These are phyloP conservation scores for Russula sp. DNA, from an alignment of 768 basidiomycete species.

Conservation along the genomic window DNA sequence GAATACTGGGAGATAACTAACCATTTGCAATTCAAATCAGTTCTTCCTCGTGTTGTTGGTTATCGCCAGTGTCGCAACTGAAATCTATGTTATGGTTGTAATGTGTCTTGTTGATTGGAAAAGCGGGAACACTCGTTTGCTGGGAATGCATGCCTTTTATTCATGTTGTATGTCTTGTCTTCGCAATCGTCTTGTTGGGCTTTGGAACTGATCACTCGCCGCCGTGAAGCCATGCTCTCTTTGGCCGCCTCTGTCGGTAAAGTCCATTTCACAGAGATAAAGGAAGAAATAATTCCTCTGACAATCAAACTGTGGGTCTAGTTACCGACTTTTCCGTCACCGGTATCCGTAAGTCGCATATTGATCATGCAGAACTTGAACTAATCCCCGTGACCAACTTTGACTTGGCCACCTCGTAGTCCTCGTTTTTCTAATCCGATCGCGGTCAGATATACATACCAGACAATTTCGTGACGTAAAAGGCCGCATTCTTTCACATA, in stretches of 20 bases:
- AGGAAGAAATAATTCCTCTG: background rate
- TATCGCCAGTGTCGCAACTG: conserved; percentile 9
- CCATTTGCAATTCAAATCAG: background rate
- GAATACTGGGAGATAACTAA: background rate
- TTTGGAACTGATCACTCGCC: background rate
- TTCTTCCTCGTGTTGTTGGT: conserved; percentile 15
- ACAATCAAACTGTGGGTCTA: background rate
- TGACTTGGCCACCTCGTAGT: conserved; percentile 3
- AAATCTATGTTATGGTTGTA: conserved; percentile 6
- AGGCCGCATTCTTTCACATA: background rate
- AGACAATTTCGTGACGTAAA: conserved; percentile 19
- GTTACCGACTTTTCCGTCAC: conserved; percentile 21
- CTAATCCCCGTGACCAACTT: background rate
- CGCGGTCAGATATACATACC: conserved; percentile 11
- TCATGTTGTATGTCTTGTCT: conserved; percentile 16
- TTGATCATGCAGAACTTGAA: background rate
- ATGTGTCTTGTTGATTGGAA: conserved; percentile 8
- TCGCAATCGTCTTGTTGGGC: too few species aligned
- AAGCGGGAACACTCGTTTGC: background rate
- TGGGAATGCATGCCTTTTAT: conserved; percentile 5
- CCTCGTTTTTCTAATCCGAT: conserved; percentile 19
- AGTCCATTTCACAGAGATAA: background rate
- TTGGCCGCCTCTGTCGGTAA: conserved; percentile 15
- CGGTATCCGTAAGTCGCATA: conserved; percentile 17
- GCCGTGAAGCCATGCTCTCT: conserved; percentile 1